Conservation (phyloP, 176 grass and related monocot species). For the Alopecurus myosuroides region DNA sequence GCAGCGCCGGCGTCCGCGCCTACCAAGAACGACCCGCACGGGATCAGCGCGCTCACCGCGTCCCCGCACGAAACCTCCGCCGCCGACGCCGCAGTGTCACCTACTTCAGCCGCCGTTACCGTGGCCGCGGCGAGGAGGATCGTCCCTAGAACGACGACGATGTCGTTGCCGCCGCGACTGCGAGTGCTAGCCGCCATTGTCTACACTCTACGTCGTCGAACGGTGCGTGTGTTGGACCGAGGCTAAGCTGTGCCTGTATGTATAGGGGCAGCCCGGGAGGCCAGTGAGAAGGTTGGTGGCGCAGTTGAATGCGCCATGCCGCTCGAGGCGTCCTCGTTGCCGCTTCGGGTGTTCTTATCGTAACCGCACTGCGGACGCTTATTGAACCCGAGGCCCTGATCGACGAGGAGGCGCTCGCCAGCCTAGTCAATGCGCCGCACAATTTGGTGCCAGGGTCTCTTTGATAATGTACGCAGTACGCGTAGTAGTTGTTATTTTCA, state of each 20-base stretch:
- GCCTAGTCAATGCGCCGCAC: not conserved
- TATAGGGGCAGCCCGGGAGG: slow-evolving; percentile 17
- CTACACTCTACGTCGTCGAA: not conserved
- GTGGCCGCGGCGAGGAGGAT: not conserved
- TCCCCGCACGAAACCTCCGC: slow-evolving; percentile 30
- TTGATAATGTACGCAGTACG: too few relatives aligned
- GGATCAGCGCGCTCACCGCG: slow-evolving; percentile 38
- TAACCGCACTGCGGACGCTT: not conserved
- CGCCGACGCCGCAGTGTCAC: not conserved
- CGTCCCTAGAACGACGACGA: not conserved
- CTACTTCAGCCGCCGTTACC: not conserved
- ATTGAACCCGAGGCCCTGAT: not conserved
- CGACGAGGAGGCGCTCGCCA: not conserved
- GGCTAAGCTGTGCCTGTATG: not conserved
- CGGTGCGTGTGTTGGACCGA: not conserved
- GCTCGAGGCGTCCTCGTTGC: not conserved
- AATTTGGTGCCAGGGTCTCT: not conserved
- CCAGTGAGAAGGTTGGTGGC: slow-evolving; percentile 34
- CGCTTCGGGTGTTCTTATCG: not conserved
- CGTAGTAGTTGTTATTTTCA: too few relatives aligned
- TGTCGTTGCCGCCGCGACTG: not conserved
- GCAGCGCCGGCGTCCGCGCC: slow-evolving; percentile 16
- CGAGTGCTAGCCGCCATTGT: not conserved
- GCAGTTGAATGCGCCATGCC: slow-evolving; percentile 4
- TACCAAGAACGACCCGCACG: slow-evolving; percentile 40